Conservation (phyloP, 1,284 basidiomycete species). For the Macrocybe sp. region DNA sequence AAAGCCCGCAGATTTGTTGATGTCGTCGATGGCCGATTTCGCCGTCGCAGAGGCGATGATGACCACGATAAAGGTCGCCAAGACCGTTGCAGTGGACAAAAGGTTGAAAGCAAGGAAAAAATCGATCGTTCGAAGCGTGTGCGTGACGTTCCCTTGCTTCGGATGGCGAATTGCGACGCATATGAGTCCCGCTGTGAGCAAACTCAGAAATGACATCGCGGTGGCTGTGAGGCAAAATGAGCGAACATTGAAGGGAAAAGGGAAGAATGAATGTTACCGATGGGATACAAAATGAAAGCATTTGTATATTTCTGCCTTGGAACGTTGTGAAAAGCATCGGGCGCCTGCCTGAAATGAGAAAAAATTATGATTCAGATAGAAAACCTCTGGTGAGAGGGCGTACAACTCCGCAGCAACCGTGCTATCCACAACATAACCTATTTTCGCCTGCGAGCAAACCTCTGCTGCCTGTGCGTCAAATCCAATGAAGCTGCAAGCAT, state of each 20-base stretch:
- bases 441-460: not conserved
- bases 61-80: too few relatives aligned
- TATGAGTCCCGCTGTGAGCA: not conserved
- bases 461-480: not conserved
- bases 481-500: not conserved
- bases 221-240: not conserved
- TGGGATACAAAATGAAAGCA: conserved; percentile 1
- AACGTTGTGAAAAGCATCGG: conserved; percentile 1
- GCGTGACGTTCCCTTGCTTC: too few relatives aligned
- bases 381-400: not conserved
- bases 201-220: not conserved
- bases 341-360: not conserved
- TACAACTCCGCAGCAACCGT: conserved; percentile 1
- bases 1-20: too few relatives aligned
- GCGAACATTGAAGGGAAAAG: not conserved
- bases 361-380: not conserved
- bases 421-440: conserved; percentile 2
- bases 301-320: not conserved
- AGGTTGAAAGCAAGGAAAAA: too few relatives aligned
- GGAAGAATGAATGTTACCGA: not conserved
- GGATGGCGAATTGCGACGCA: not conserved
- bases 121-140: too few relatives aligned
- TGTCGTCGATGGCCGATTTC: too few relatives aligned
- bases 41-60: too few relatives aligned
- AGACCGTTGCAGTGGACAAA: too few relatives aligned